Conservation (phyloP, 495 filamentous ascomycete genomes). For the Lophiotrema nucula region DNA sequence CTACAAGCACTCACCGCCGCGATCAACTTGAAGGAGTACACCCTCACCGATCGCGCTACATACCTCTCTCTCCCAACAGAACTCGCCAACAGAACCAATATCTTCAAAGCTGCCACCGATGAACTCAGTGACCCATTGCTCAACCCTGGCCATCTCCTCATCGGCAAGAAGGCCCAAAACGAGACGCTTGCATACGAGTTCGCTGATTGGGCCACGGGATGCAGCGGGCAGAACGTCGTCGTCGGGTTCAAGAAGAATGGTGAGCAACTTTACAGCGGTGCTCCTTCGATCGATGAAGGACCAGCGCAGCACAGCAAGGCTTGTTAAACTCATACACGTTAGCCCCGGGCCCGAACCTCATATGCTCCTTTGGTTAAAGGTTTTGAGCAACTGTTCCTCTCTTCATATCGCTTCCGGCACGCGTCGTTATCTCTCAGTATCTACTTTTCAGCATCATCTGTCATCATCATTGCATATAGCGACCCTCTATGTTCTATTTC, state of each 20-base stretch:
- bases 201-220: constrained; percentile 40
- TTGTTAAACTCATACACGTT: too few species aligned
- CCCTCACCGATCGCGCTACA: constrained; percentile 47
- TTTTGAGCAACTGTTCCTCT: too few species aligned
- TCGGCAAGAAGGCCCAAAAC: constrained; percentile 39
- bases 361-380: too few species aligned
- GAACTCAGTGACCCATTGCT: constrained; percentile 40
- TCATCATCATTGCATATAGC: too few species aligned
- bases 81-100: constrained; percentile 33
- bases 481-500: too few species aligned
- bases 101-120: constrained; percentile 44
- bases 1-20: constrained; percentile 45
- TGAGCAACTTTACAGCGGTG: constrained; percentile 34
- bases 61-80: constrained; percentile 38
- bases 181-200: constrained; percentile 38
- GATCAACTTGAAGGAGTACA: constrained; percentile 44
- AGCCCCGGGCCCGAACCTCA: too few species aligned
- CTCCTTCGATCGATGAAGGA: too few species aligned
- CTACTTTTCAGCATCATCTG: too few species aligned
- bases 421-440: too few species aligned
- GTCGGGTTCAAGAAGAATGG: constrained; percentile 39
- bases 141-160: constrained; percentile 44
- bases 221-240: constrained; percentile 42
- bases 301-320: too few species aligned
- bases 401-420: too few species aligned